Conservation (phyloP, 495 filamentous ascomycete genomes). For the Recurvomyces mirabilis region DNA sequence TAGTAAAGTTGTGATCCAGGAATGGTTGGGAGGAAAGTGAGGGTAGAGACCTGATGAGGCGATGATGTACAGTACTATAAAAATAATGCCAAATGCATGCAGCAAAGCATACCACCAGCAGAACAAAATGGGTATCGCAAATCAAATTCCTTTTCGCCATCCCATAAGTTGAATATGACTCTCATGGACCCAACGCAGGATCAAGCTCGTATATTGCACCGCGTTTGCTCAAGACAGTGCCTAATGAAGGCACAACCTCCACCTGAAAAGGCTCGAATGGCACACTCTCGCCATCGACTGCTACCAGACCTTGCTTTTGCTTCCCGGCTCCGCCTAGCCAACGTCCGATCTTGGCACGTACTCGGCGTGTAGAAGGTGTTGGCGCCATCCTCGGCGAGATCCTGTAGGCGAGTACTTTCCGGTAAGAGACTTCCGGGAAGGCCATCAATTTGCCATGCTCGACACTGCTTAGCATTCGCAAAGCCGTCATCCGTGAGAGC, state of each 20-base stretch:
- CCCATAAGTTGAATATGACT: background rate
- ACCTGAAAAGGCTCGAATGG: slow-evolving; percentile 83
- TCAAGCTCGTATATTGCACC: slow-evolving; percentile 54
- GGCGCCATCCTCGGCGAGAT: slow-evolving; percentile 48
- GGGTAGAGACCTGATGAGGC: too few relatives aligned
- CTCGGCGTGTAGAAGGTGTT: slow-evolving; percentile 3
- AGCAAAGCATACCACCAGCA: too few relatives aligned
- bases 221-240: slow-evolving; percentile 66
- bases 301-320: slow-evolving; percentile 64
- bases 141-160: too few relatives aligned
- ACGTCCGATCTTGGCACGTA: slow-evolving; percentile 5
- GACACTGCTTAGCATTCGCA: slow-evolving; percentile 58
- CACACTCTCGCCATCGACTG: slow-evolving; percentile 81
- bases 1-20: too few relatives aligned
- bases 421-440: slow-evolving; percentile 61
- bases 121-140: too few relatives aligned
- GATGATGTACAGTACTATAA: background rate
- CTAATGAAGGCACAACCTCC: slow-evolving; percentile 75
- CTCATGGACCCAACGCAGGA: background rate
- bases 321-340: slow-evolving; percentile 32
- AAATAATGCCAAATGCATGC: background rate
- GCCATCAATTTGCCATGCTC: slow-evolving; percentile 67
- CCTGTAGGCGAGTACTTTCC: slow-evolving; percentile 72
- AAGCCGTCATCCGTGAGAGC: slow-evolving; percentile 48
- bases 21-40: too few relatives aligned